Percentiles rank a stretch among this genome's conserved stretches.
These are phyloP conservation scores for Avena insularis DNA, from an alignment of 176 grass and related monocot species.

Conservation along the genomic window DNA sequence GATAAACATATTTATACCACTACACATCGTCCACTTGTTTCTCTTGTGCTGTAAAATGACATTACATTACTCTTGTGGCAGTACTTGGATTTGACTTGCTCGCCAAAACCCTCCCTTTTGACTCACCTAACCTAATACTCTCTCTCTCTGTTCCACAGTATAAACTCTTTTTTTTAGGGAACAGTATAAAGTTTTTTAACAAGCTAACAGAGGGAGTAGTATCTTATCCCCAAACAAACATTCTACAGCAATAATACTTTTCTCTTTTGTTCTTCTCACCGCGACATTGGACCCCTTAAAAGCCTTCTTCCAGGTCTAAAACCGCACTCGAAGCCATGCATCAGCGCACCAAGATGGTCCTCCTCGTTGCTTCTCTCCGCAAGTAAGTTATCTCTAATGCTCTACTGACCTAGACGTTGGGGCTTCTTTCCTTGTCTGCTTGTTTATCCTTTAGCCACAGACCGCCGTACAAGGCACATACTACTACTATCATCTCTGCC, in stretches of 20 bases:
- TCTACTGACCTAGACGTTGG: conserved; percentile 20
- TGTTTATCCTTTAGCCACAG: conserved; percentile 48
- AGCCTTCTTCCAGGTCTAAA: conserved; percentile 41
- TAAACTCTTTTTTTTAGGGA: no score
- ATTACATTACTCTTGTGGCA: neutral
- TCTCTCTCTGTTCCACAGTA: no score
- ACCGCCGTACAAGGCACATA: conserved; percentile 30
- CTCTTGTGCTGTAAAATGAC: neutral
- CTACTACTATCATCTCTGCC: conserved; percentile 23
- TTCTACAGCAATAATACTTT: conserved; percentile 11
- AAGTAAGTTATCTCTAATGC: conserved; percentile 43
- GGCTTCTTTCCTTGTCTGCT: conserved; percentile 46
- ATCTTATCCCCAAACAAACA: conserved; percentile 2
- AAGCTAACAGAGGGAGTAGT: neutral
- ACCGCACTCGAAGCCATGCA: conserved; percentile 45
- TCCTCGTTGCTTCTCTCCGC: conserved; percentile 20
- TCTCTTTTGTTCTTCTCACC: neutral
- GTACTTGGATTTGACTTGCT: neutral
- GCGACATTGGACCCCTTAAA: neutral
- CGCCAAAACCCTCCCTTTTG: neutral
- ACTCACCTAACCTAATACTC: conserved; percentile 6
- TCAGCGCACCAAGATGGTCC: conserved; percentile 39
- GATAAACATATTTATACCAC: conserved; percentile 6
- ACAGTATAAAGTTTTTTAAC: no score
- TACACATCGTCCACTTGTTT: conserved; percentile 17